Conservation (phyloP, 345 rosid species). For the Gossypium raimondii region DNA sequence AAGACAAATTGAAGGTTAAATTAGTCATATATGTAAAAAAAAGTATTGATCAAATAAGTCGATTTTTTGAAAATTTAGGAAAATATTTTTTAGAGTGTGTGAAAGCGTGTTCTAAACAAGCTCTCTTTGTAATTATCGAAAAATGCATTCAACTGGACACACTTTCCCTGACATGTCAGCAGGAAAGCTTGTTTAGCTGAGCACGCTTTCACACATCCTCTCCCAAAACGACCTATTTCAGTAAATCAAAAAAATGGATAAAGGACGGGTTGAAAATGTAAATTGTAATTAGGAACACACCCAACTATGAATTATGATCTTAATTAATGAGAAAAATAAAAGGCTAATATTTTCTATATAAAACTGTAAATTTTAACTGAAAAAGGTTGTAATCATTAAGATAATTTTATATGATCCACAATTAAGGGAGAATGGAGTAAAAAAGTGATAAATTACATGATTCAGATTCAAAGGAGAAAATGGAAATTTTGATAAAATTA, state of each 20-base stretch:
- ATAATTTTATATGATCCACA: neutral
- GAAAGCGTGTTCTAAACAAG: fast-evolving
- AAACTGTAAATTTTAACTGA: neutral
- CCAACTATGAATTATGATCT: neutral
- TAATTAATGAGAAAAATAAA: neutral
- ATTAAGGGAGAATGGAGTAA: no score
- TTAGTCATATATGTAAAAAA: no score
- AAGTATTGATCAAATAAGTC: no score
- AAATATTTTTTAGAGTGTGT: no score
- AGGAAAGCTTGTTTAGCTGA: fast-evolving
- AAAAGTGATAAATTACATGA: no score
- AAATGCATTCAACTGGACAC: fast-evolving
- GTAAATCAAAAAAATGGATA: no score
- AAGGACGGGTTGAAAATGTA: neutral
- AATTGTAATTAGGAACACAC: neutral
- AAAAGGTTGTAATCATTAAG: neutral
- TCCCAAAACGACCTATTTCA: no score
- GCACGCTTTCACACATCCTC: no score
- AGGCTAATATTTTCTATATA: no score
- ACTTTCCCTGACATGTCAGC: fast-evolving
- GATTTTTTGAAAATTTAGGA: fast-evolving
- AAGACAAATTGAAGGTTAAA: no score
- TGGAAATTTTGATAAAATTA: neutral
- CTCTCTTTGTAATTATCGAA: fast-evolving
- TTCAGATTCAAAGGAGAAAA: no score